phyloP scores from a whole-genome alignment of 208 protist genomes.

The Naegleria lovaniensis region DNA sequence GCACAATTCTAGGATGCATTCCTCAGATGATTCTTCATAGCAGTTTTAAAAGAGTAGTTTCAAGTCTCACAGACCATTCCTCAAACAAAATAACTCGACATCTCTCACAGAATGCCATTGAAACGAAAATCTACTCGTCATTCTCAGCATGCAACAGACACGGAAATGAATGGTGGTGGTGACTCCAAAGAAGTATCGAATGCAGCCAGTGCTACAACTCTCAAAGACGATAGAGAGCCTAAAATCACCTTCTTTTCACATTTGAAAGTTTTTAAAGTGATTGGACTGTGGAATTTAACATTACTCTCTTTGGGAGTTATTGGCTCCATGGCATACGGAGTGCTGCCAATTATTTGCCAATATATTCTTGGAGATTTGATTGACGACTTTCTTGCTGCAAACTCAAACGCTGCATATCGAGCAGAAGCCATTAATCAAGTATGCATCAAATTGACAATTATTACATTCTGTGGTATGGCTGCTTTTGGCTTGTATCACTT shows the following conservation, averaged over 20 bases:
- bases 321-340: neutral
- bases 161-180: too few species aligned
- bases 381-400: neutral
- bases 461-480: neutral
- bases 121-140: too few species aligned
- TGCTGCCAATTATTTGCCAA: neutral
- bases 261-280: neutral
- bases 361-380: constrained; percentile 16
- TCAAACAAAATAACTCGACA: too few species aligned
- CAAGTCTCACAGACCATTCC: too few species aligned
- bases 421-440: neutral
- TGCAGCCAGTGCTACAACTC: too few species aligned
- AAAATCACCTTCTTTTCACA: neutral
- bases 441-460: neutral
- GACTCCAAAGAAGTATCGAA: too few species aligned
- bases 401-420: neutral
- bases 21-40: too few species aligned
- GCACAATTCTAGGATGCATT: too few species aligned
- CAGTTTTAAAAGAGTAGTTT: too few species aligned
- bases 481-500: neutral
- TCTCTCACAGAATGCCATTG: too few species aligned
- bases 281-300: neutral
- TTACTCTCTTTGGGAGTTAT: neutral
- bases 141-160: too few species aligned
- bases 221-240: neutral